Evolutionary conservation across 2,329 filamentous ascomycete species (phyloP).

Genomic region (Fusarium lateritium): DNA sequence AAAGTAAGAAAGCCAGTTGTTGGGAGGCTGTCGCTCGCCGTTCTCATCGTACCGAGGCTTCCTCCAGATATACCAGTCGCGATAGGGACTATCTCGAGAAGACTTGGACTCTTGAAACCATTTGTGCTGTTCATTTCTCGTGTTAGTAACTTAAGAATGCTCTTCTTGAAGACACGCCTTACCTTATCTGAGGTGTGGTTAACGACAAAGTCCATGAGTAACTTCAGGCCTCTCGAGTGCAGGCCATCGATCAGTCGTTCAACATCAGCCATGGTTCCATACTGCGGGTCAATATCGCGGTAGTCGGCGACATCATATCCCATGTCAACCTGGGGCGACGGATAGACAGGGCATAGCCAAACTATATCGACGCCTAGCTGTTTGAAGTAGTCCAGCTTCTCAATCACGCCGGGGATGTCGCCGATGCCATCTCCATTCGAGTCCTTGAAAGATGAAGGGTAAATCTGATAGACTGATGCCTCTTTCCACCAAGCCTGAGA

Average conservation of each 20-base stretch:
- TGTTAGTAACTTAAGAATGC: not conserved
- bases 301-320: slow-evolving; percentile 81
- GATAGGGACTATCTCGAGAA: slow-evolving; percentile 70
- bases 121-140: slow-evolving; percentile 12
- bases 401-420: slow-evolving; percentile 72
- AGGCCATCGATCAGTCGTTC: slow-evolving; percentile 72
- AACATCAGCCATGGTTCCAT: slow-evolving; percentile 77
- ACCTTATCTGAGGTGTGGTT: slow-evolving; percentile 76
- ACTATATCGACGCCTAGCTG: slow-evolving; percentile 73
- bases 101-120: slow-evolving; percentile 75
- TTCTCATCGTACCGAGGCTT: slow-evolving; percentile 63
- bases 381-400: slow-evolving; percentile 73
- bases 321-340: slow-evolving; percentile 76
- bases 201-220: slow-evolving; percentile 82
- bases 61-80: slow-evolving; percentile 74
- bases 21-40: slow-evolving; percentile 74
- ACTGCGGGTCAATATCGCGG: slow-evolving; percentile 73
- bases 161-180: not conserved
- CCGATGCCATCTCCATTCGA: slow-evolving; percentile 73
- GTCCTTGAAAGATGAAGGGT: slow-evolving; percentile 70
- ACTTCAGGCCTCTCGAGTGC: slow-evolving; percentile 74
- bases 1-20: slow-evolving; percentile 76
- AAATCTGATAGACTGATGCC: slow-evolving; percentile 61
- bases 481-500: slow-evolving; percentile 68
- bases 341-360: slow-evolving; percentile 77